These are phyloP conservation scores for Deinandra increscens DNA, from an alignment of 129 eudicot genomes.

Conservation along the genomic window DNA sequence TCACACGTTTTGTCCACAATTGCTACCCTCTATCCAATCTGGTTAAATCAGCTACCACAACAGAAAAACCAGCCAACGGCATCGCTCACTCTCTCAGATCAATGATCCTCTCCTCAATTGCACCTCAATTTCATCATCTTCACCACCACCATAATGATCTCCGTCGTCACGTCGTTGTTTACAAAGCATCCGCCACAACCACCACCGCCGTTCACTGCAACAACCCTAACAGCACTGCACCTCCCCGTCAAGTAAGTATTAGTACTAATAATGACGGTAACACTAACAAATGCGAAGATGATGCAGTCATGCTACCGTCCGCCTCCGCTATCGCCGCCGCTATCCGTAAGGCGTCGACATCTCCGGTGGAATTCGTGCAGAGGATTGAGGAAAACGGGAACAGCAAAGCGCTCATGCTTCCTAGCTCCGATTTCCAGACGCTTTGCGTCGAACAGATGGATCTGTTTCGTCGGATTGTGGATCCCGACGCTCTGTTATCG, in stretches of 20 bases:
- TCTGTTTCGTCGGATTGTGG: conserved; percentile 74
- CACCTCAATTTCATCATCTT: conserved; percentile 16
- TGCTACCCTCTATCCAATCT: conserved; percentile 19
- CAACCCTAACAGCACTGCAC: conserved; percentile 35
- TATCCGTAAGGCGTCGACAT: conserved; percentile 69
- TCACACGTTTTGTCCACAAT: not conserved
- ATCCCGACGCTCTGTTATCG: conserved; percentile 76
- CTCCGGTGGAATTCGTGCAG: conserved; percentile 88
- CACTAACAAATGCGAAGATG: conserved; percentile 19
- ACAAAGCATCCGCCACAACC: conserved; percentile 19
- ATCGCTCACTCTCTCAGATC: not conserved
- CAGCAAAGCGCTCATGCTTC: conserved; percentile 54
- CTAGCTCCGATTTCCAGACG: conserved; percentile 77
- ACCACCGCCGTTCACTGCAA: conserved; percentile 38
- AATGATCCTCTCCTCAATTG: conserved; percentile 25
- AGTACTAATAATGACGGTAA: conserved; percentile 14
- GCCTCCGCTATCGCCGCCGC: conserved; percentile 76
- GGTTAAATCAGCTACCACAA: conserved; percentile 22
- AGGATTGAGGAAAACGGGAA: conserved; percentile 48
- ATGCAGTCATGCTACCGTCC: conserved; percentile 49
- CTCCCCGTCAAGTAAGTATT: conserved; percentile 43
- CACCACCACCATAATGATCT: conserved; percentile 13
- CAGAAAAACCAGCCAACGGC: not conserved
- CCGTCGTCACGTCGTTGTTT: conserved; percentile 4
- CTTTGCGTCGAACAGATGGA: conserved; percentile 77